phyloP scores from a whole-genome alignment of 2,329 filamentous ascomycete species.

The Berkeleyomyces rouxiae region DNA sequence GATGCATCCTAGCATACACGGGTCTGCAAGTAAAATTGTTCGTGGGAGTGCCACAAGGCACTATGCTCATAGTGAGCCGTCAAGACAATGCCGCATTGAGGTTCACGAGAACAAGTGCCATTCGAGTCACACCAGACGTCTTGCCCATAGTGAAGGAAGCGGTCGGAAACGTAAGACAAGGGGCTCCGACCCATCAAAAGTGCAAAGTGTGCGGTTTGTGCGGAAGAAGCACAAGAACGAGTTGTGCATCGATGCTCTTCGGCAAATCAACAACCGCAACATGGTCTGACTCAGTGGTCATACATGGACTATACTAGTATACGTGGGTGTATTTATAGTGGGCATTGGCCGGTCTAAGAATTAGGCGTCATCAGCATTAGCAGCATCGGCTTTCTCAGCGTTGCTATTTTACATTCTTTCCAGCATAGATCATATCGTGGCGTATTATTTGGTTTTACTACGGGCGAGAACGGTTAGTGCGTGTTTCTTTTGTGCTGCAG shows the following conservation, averaged over 20 bases:
- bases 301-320: not conserved
- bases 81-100: not conserved
- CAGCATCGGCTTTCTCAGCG: not conserved
- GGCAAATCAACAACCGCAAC: not conserved
- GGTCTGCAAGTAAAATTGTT: not conserved
- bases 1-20: not conserved
- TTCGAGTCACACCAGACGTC: not conserved
- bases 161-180: not conserved
- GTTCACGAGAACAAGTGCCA: not conserved
- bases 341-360: not conserved
- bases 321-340: too few relatives aligned
- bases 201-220: constrained; percentile 8
- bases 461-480: not conserved
- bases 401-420: not conserved
- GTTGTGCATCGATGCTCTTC: not conserved
- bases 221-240: not conserved
- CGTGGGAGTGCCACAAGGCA: not conserved
- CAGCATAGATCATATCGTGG: not conserved
- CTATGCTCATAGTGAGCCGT: not conserved
- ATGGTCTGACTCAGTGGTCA: not conserved
- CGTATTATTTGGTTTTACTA: not conserved
- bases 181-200: not conserved
- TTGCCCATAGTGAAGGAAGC: not conserved
- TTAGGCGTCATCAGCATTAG: not conserved
- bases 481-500: not conserved